phyloP scores from a whole-genome alignment of 2,329 filamentous ascomycete species.

The Bipolaris oryzae region DNA sequence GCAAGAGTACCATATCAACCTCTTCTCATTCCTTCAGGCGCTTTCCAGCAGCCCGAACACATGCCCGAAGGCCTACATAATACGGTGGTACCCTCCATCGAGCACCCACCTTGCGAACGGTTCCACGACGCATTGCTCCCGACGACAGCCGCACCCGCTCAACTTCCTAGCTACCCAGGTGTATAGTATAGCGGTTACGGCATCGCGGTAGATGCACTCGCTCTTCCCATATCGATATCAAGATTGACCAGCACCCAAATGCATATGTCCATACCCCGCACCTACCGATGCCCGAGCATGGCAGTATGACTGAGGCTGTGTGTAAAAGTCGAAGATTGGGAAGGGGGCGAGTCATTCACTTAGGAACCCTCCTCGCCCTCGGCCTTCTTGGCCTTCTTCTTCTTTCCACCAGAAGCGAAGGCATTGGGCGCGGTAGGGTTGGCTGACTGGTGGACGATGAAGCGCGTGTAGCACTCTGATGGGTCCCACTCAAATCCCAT shows the following conservation, averaged over 20 bases:
- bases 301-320: slow-evolving; percentile 28
- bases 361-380: slow-evolving; percentile 35
- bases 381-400: slow-evolving; percentile 50
- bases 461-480: slow-evolving; percentile 85
- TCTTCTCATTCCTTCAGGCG: slow-evolving; percentile 30
- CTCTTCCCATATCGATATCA: slow-evolving; percentile 44
- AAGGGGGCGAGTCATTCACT: slow-evolving; percentile 48
- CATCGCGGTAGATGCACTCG: slow-evolving; percentile 34
- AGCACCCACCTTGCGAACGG: slow-evolving; percentile 26
- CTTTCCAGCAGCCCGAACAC: slow-evolving; percentile 29
- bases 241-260: slow-evolving; percentile 36
- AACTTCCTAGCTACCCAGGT: slow-evolving; percentile 24
- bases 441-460: slow-evolving; percentile 85
- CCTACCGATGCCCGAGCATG: slow-evolving; percentile 30
- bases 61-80: slow-evolving; percentile 35
- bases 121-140: slow-evolving; percentile 28
- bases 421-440: slow-evolving; percentile 49
- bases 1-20: slow-evolving; percentile 16
- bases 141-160: slow-evolving; percentile 20
- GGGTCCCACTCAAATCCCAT: slow-evolving; percentile 96
- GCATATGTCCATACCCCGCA: slow-evolving; percentile 30
- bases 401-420: slow-evolving; percentile 54
- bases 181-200: slow-evolving; percentile 18
- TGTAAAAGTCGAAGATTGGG: slow-evolving; percentile 41
- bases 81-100: slow-evolving; percentile 25